Evolutionary conservation across 805 yeast genomes (phyloP), one percentile per base, ranked within the genome.

Genomic region (Barnettozyma botsteinii): DNA sequence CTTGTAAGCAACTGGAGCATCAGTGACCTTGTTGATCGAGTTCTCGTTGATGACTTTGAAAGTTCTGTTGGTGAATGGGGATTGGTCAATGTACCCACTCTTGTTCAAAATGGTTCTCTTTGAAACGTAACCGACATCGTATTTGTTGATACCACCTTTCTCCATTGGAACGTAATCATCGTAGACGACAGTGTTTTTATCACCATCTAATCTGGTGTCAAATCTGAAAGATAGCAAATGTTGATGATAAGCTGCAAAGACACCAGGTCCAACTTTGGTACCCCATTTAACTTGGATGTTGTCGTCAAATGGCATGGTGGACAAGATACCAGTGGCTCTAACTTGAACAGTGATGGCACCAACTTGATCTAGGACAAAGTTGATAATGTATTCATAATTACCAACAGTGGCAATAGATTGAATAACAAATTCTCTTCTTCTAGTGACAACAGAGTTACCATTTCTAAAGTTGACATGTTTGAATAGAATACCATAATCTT

Each of bases 341-440:
- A 81, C 81, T 61, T 85, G 87, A 46, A 84, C 78, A 49, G 78
- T 79, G 52, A 84, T 79, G 40, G 81, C 79, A 55, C 89, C 94
- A 50, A 81, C 87, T 62, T 77, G 86, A 53, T 79, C 84, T 55
- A 84, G 78, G 57, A 81, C 74, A 57, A 79, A 66, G 64, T 82
- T 82, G 51, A 83, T 61, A 49, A 81, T 74, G 67, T 84, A 84
- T 66, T 84, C 93, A 66, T 84, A 84, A 69, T 84, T 84, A 44
- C 88, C 87, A 47, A 83, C 91, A 29, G 93, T 84, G 24, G 89
- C 86, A 56, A 84, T 79, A 40, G 86, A 81, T 67, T 84, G 91
- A 46, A 83, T 73, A 33, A 83, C 79, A 51, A 84, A 78, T 60
- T 82, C 86, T 64, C 91, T 76, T 67, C 80, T 78, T 70, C 93